Conservation (phyloP, 495 filamentous ascomycete species). For the Trichoderma virens region DNA sequence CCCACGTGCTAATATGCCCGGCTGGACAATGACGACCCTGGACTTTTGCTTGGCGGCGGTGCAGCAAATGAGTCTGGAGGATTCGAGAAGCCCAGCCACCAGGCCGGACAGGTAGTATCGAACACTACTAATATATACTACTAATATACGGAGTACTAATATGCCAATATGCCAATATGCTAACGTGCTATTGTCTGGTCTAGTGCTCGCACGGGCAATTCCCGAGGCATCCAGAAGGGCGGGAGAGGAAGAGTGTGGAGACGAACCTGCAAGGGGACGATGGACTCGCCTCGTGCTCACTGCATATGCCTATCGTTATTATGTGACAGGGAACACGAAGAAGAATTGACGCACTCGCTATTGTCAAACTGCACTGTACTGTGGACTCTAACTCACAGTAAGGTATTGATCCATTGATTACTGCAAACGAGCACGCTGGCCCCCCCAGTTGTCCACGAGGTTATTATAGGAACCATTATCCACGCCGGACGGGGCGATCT, state of each 20-base stretch:
- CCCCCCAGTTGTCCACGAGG: background rate
- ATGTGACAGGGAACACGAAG: too few species aligned
- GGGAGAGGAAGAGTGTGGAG: background rate
- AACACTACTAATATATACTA: too few species aligned
- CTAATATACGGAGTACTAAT: too few species aligned
- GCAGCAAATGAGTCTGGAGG: background rate
- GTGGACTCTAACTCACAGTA: too few species aligned
- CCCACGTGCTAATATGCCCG: slow-evolving; percentile 5
- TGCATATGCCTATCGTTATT: background rate
- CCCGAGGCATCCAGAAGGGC: background rate
- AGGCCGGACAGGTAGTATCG: too few species aligned
- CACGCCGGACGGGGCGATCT: background rate
- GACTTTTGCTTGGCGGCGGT: background rate
- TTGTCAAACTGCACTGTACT: too few species aligned
- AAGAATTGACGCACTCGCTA: background rate
- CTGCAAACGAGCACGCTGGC: background rate
- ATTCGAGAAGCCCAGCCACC: background rate
- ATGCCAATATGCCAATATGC: too few species aligned
- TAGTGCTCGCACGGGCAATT: background rate
- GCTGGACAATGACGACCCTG: background rate
- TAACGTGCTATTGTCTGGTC: too few species aligned
- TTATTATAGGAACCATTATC: background rate
- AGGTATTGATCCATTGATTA: background rate
- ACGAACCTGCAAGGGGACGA: background rate
- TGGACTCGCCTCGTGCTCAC: background rate